Evolutionary conservation across 768 basidiomycete species (phyloP).

Genomic region (Termitomyces eurrhizus): DNA sequence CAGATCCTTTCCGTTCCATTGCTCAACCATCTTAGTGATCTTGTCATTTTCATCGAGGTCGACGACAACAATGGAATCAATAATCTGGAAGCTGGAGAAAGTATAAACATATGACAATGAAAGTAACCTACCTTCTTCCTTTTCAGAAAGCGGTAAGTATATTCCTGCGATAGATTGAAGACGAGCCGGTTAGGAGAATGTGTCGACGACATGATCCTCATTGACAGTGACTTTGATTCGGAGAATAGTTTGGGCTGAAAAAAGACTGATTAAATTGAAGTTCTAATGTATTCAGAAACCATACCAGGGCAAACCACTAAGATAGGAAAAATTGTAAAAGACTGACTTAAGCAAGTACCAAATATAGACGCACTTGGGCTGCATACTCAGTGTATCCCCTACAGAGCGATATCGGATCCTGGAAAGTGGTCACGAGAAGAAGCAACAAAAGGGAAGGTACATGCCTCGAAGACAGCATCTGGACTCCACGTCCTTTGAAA

Average conservation of each 20-base stretch:
- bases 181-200: constrained; percentile 55
- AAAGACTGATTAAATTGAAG: constrained; percentile 4
- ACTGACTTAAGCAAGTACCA: background rate
- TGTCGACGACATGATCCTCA: constrained; percentile 58
- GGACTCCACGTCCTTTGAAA: constrained; percentile 48
- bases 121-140: constrained; percentile 40
- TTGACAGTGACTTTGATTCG: constrained; percentile 44
- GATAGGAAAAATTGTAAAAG: background rate
- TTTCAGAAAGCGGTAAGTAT: constrained; percentile 49
- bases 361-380: constrained; percentile 43
- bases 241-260: constrained; percentile 51
- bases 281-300: constrained; percentile 17
- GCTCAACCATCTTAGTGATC: constrained; percentile 55
- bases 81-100: constrained; percentile 30
- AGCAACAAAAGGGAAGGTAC: background rate
- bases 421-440: background rate
- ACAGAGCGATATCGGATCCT: constrained; percentile 51
- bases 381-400: constrained; percentile 48
- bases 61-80: constrained; percentile 58
- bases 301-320: constrained; percentile 53
- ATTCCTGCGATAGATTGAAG: constrained; percentile 57
- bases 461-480: constrained; percentile 56
- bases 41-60: constrained; percentile 64
- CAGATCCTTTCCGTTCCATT: constrained; percentile 54
- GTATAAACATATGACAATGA: background rate